Evolutionary conservation across 2,329 filamentous ascomycete genomes (phyloP), one percentile per base, ranked within the genome.

Genomic region (Penicillium aurantiogriseum): DNA sequence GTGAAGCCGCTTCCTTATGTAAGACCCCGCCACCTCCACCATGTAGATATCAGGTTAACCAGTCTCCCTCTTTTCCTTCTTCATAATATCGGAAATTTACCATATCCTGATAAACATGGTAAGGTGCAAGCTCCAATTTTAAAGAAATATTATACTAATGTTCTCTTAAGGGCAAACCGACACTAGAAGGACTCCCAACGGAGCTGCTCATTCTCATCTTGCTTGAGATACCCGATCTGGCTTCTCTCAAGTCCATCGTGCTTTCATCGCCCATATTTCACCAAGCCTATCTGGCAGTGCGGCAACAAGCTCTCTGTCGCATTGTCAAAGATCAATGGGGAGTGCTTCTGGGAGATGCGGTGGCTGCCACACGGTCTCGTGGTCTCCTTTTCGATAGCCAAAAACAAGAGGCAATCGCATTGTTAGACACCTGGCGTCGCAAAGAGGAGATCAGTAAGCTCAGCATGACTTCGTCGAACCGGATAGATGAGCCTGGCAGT

Each of bases 321-420:
- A 47, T 47, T 5, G 19, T 47, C 45, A 47, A 47, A 8, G 1
- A 11, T 35, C 45, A 25, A 17, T 47, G 31, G 27, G 44, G 44
- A 4, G 1, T 21, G 8, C 45, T 47, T 8, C 56, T 65, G 2
- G 8, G 35, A 5, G 67, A 67, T 25, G 64, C 63, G 19, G 35
- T 68, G 13, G 42, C 55, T 31, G 64, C 65, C 10, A 35, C 65
- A 15, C 65, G 65, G 29, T 66, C 67, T 3, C 53, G 52, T 52
- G 57, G 55, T 1, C 29, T 68, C 1, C 31, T 53, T 3, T 21
- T 50, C 13, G 13, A 1, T 13, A 4, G n/a, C 19, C 42, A 61
- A 11, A 57, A 49, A n/a, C 57, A 57, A 5, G 51, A 59, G 2
- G 61, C 60, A 4, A 62, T 65, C 46, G 57, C 56, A 1, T 23